A percentile compares a stretch with the other conserved stretches of the same genome.
Conservation (phyloP, 2,329 filamentous ascomycete species). For the Beauveria sp. region DNA sequence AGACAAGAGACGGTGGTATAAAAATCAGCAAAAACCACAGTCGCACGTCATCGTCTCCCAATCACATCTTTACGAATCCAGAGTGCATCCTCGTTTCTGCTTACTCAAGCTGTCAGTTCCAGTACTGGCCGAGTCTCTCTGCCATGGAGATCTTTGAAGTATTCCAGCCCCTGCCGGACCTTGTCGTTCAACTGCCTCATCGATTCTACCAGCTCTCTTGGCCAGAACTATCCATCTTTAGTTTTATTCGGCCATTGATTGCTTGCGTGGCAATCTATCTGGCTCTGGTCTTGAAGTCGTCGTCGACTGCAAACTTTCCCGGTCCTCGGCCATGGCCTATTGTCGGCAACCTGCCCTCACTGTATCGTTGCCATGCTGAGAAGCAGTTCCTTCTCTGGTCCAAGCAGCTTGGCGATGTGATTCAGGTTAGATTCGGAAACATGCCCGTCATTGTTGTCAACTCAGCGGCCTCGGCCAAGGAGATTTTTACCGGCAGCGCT, state of each 20-base stretch:
- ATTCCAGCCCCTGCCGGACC: background rate
- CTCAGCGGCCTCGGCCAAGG: background rate
- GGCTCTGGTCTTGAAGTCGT: background rate
- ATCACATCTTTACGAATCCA: background rate
- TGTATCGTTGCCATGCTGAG: constrained; percentile 1
- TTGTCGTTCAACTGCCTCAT: background rate
- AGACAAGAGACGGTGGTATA: background rate
- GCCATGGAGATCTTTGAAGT: constrained; percentile 3
- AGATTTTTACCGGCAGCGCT: constrained; percentile 2
- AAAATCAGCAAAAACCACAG: background rate
- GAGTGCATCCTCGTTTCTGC: background rate
- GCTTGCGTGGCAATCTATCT: background rate
- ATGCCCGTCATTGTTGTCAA: constrained; percentile 4
- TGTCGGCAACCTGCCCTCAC: constrained; percentile 1
- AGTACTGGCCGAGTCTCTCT: background rate
- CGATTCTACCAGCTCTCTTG: background rate
- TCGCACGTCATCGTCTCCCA: background rate
- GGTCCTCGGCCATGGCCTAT: background rate
- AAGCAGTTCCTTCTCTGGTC: background rate
- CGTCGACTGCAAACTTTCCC: background rate
- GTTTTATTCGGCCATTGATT: background rate
- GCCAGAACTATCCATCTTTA: background rate
- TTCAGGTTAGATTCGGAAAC: background rate
- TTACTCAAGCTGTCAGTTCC: background rate
- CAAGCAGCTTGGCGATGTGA: constrained; percentile 2